Conservation (phyloP, 768 basidiomycete genomes). For the Suillus bovinus region DNA sequence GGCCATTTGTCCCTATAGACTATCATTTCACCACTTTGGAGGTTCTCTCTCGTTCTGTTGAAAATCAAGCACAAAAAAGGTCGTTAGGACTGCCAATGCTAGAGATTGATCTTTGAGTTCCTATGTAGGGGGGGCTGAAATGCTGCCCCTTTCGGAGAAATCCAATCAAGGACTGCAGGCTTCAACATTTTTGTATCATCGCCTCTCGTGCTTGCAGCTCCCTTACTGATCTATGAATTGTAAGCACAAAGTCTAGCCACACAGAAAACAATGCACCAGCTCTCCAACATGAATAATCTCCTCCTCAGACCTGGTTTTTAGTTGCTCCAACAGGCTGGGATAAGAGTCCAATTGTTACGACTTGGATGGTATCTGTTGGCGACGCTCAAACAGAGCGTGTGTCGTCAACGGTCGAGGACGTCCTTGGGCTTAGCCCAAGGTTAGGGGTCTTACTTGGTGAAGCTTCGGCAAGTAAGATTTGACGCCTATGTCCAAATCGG, state of each 20-base stretch:
- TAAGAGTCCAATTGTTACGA: background rate
- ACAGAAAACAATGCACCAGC: conserved; percentile 7
- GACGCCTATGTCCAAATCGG: too few relatives aligned
- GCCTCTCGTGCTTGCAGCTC: conserved; percentile 2
- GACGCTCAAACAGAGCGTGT: too few relatives aligned
- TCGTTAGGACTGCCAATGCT: too few relatives aligned
- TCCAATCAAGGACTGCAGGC: conserved; percentile 19
- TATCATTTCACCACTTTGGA: conserved; percentile 12
- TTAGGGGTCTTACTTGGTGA: too few relatives aligned
- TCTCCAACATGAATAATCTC: conserved; percentile 3
- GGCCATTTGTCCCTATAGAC: conserved; percentile 23
- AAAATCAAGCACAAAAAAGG: too few relatives aligned
- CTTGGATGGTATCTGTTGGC: too few relatives aligned
- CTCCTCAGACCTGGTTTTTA: conserved; percentile 6
- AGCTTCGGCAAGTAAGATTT: too few relatives aligned
- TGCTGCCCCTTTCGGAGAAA: conserved; percentile 15
- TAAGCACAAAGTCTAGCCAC: background rate
- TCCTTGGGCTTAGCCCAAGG: too few relatives aligned
- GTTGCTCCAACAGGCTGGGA: conserved; percentile 4
- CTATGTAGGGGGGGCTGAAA: conserved; percentile 15
- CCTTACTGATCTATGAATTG: conserved; percentile 1
- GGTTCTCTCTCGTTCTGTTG: conserved; percentile 14
- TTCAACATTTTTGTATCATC: conserved; percentile 14
- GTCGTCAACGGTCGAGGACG: too few relatives aligned
- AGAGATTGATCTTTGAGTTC: conserved; percentile 17